Evolutionary conservation across 805 yeast species (phyloP), one percentile per base, ranked within the genome.

Genomic region (Crinitomyces ghanaensis): DNA sequence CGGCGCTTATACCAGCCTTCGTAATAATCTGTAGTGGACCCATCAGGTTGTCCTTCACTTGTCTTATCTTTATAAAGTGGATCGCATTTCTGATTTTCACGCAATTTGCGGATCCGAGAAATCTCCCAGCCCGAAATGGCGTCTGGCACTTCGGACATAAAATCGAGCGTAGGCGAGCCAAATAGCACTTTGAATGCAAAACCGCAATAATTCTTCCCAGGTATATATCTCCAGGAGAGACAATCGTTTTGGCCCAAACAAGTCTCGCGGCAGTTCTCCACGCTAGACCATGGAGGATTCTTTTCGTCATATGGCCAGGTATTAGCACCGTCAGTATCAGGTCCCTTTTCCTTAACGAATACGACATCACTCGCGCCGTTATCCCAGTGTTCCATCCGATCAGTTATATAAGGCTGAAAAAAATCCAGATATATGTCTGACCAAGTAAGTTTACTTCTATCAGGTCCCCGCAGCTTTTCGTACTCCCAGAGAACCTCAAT

Each of bases 401-500:
- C 44, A 8, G 28, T 28, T 9, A 45, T 22, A 26, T 40, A 39
- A 7, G 47, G 48, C 19, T 27, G 35, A 19, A 30, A 26, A 30
- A 43, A 45, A 27, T 45, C 49, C 12, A 36, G 30, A 30, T 43
- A 45, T 11, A 45, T 29, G 29, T 41, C 42, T 5, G 31, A 30
- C 22, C 39, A 45, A 13, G 40, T 39, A 27, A 45, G 42, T 18
- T 33, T 14, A 11, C 26, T 22, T 18, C 35, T 33, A n/a, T 37
- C 22, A 9, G 45, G 41, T n/a, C 46, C 46, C 9, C 26, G 22
- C 25, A 38, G 30, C 19, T 41, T 33, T 38, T 59, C 65, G 42
- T 55, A 58, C 30, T 52, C 55, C 42, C 42, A 57, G 19, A 53
- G 41, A 6, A 34, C 17, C 39, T 44, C 50, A 14, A 50, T 31